Base-by-base conservation (phyloP, 345 rosid genomes). In the Conringia planisiliqua region DNA sequence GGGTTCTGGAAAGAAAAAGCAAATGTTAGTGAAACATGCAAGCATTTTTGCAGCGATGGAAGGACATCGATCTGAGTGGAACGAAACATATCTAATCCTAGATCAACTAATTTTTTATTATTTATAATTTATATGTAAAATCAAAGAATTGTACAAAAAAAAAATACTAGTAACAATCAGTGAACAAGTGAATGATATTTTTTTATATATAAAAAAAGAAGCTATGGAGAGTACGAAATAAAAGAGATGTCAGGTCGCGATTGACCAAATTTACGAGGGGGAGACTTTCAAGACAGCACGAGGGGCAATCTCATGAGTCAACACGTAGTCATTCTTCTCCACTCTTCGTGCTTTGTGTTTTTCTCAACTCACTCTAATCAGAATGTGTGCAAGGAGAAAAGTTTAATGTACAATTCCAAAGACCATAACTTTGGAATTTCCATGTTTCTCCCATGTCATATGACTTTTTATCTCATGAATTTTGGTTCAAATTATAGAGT, bases 1-100 rank as follows among this genome's bases (percentile, higher is more conserved):
- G 72, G 76, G 80, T 70, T 64, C 70, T 61, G 72, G 66, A 38
- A 77, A 70, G 65, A 63, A 64, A 56, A 58, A 36, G 66, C 61
- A 77, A 62, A 70, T 77, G 64, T 54, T 62, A 64, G 76, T 71
- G 80, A 71, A 65, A 71, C 80, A 77, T 71, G 67, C 66, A 76
- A 55, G 75, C 80, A 56, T 70, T 70, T 63, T 77, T 77, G 71
- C 76, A 63, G 76, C 72, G 38, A 63, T 64, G 46, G 44, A 64
- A 52, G 62, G 61, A 29, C 76, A 71, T 71, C 66, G 80, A 76
- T 76, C 5, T 61, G 46, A 71, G 67, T 63, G 66, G 42, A 52
- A 33, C 43, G 40, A 36, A 24, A 69, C 27, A 62, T 16, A 62
- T 62, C 26, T 40, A 17, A 26, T 68, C 51, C 18, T 63, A 36